These are phyloP conservation scores for Candida sanyaensis DNA, from an alignment of 1,139 yeast genomes.

Conservation along the genomic window DNA sequence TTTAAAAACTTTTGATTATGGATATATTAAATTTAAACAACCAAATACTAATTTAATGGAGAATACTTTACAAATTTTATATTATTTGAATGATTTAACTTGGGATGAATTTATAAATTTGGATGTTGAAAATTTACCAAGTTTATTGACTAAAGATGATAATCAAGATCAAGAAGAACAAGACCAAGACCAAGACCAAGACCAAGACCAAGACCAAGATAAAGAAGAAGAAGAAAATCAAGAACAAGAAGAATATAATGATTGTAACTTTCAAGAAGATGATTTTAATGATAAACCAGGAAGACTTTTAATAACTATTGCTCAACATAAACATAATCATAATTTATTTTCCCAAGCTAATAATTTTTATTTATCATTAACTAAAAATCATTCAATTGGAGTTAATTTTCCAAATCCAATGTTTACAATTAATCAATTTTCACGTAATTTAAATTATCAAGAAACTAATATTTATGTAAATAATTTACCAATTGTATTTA, in stretches of 20 bases:
- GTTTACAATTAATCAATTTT: conserved; percentile 16
- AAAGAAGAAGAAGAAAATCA: background rate
- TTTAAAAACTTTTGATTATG: conserved; percentile 27
- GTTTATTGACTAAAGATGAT: conserved; percentile 6
- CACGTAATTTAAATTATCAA: conserved; percentile 40
- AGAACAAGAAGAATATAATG: background rate
- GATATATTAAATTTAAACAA: conserved; percentile 30
- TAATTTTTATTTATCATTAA: conserved; percentile 12
- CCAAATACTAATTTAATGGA: conserved; percentile 20
- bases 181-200: background rate
- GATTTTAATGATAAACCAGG: conserved; percentile 5
- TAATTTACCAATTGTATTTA: conserved; percentile 47
- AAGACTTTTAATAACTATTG: conserved; percentile 30
- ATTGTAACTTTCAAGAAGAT: too few species aligned
- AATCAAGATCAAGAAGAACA: conserved; percentile 1
- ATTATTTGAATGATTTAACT: conserved; percentile 30
- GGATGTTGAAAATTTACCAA: conserved; percentile 12
- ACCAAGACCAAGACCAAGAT: too few species aligned
- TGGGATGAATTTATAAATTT: conserved; percentile 28
- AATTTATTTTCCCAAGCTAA: conserved; percentile 20
- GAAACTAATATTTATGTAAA: conserved; percentile 63
- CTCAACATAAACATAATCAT: conserved; percentile 44
- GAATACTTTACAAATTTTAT: conserved; percentile 31
- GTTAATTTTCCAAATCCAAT: conserved; percentile 17
- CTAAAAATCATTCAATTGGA: conserved; percentile 7